Percentiles rank a stretch among this genome's conserved stretches.
Evolutionary conservation across 257 asterid genomes (phyloP).

Genomic region (Linaria vulgaris): DNA sequence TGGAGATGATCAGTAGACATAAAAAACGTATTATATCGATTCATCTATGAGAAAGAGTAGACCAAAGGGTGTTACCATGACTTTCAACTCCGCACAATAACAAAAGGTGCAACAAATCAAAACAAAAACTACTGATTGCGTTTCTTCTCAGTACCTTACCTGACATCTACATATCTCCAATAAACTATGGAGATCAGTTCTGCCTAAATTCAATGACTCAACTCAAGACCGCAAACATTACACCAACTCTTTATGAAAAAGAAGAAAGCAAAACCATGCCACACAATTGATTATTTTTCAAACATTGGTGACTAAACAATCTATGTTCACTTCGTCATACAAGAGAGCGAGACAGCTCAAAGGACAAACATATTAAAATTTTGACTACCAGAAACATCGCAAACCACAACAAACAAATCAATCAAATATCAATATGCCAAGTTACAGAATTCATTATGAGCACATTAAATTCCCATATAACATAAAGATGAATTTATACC

Average conservation of each 20-base stretch:
- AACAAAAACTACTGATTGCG: background rate
- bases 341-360: background rate
- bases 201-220: background rate
- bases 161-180: background rate
- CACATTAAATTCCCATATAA: slow-evolving; percentile 2
- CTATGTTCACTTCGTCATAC: background rate
- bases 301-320: background rate
- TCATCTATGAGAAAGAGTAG: background rate
- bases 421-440: background rate
- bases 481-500: slow-evolving; percentile 41
- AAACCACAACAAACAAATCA: slow-evolving; percentile 3
- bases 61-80: background rate
- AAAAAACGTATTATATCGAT: background rate
- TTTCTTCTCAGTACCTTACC: background rate
- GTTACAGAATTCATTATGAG: no score
- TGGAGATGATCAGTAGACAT: slow-evolving; percentile 2
- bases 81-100: background rate
- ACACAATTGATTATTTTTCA: background rate
- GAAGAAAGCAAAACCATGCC: slow-evolving; percentile 1
- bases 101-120: background rate
- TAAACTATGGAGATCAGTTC: background rate
- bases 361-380: background rate
- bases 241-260: background rate
- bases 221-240: background rate
- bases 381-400: background rate